Conservation (phyloP, 208 protist species). For the Crithidia sp. region DNA sequence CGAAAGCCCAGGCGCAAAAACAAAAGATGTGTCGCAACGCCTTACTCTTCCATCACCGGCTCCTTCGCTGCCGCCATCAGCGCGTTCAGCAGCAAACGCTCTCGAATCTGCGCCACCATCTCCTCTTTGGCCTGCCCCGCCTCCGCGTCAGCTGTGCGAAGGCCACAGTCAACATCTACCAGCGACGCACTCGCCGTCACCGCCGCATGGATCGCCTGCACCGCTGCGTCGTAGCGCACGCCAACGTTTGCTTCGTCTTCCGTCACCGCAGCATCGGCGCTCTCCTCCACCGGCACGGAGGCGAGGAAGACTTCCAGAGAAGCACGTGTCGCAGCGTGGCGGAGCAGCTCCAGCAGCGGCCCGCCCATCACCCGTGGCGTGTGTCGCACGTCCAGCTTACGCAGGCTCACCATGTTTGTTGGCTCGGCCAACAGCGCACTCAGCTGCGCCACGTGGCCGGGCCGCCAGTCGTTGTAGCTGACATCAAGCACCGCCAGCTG, state of each 20-base stretch:
- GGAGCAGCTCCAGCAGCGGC: conserved; percentile 54
- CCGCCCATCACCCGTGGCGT: conserved; percentile 43
- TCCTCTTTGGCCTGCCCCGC: conserved; percentile 9
- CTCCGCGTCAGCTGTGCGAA: conserved; percentile 25
- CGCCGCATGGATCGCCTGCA: conserved; percentile 39
- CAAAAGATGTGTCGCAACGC: too few species aligned
- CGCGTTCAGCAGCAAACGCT: conserved; percentile 62
- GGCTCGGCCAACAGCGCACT: conserved; percentile 24
- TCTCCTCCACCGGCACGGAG: conserved; percentile 12
- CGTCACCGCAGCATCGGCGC: background rate
- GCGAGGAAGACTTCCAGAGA: conserved; percentile 50
- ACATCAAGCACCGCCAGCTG: conserved; percentile 55
- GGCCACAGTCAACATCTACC: conserved; percentile 43
- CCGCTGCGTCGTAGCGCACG: conserved; percentile 19
- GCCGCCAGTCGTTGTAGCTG: conserved; percentile 77
- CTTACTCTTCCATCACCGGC: too few species aligned
- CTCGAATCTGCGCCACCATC: conserved; percentile 41
- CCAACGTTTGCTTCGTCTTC: background rate
- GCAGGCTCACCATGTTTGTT: background rate
- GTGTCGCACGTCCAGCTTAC: conserved; percentile 34
- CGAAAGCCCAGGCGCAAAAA: background rate
- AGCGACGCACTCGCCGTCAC: conserved; percentile 42
- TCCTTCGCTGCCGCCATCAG: conserved; percentile 20
- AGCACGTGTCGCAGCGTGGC: conserved; percentile 26
- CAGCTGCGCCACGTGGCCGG: conserved; percentile 54